Base-by-base conservation (phyloP, 352 stramenopile species). In the Globisporangium iwayamae region DNA sequence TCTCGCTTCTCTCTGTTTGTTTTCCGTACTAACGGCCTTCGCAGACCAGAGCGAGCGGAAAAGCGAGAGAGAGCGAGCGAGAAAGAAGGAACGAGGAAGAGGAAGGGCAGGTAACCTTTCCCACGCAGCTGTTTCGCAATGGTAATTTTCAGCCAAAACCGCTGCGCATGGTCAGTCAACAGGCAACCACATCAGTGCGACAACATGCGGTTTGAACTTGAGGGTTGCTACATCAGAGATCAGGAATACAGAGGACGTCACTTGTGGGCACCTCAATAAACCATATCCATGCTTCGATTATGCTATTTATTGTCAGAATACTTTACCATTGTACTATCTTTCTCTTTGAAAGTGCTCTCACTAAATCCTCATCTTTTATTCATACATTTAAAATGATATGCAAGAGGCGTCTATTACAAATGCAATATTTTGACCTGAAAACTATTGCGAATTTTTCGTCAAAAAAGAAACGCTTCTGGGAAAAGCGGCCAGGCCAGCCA, bases 31-130 rank as follows among this genome's bases (percentile, higher is more conserved):
- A 65, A 65, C 41, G 45, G 34, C 30, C 30, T 7, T 16, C 53
- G 53, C 53, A 13, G 10, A 25, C 6, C 22, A 41, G 50, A 56
- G 52, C 8, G 55, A 13, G 54, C 20, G 57, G 7, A 46, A 30
- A 20, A 34, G 47, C 59, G 34, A 65, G 60, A 58, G 36, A 59
- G 60, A 59, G 47, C 34, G 59, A 65, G 47, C 36, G 38, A 56
- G 43, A 63, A 63, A 55, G 14, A 45, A 57, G 39, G 38, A 65
- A 38, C 14, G 52, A 45, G 52, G 52, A 45, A 56, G 38, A 48
- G 60, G 38, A 56, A 53, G 34, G 51, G 48, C 47, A 52, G 47
- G 14, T 22, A 48, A 20, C 14, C 14, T 48, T 48, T 48, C 43
- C 43, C 43, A 9, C 43, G 43, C 43, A 48, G 43, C 43, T 48